These are phyloP conservation scores for Gaeumannomyces tritici DNA, from an alignment of 2,329 filamentous ascomycete species.

Conservation along the genomic window DNA sequence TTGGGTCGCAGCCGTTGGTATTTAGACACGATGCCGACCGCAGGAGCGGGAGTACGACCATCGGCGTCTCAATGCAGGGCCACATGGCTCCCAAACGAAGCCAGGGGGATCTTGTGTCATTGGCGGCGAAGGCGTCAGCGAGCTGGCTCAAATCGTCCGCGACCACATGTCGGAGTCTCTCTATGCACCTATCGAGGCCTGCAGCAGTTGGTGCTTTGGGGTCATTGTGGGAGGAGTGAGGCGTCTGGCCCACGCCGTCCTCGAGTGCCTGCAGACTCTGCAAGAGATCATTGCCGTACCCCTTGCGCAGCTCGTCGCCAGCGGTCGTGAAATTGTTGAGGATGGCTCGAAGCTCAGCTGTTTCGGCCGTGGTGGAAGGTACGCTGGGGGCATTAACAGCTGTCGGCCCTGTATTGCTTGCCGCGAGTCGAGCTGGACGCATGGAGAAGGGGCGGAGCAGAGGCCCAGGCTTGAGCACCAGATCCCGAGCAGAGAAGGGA, in stretches of 20 bases:
- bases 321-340: background rate
- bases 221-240: background rate
- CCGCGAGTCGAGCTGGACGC: background rate
- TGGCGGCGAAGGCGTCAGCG: constrained; percentile 30
- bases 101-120: constrained; percentile 23
- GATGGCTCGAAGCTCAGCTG: background rate
- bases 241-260: background rate
- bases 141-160: constrained; percentile 25
- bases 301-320: background rate
- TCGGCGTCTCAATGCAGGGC: background rate
- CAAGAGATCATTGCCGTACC: background rate
- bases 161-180: background rate
- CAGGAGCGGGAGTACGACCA: constrained; percentile 34
- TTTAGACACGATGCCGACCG: constrained; percentile 17
- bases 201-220: background rate
- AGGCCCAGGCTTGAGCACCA: constrained; percentile 17
- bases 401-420: no score
- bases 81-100: background rate
- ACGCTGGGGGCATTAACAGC: no score
- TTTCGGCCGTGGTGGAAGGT: no score
- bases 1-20: constrained; percentile 17
- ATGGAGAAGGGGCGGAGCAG: background rate
- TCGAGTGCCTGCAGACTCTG: background rate
- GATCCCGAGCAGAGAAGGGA: constrained; percentile 23
- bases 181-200: background rate